Conservation (phyloP, 2,329 filamentous ascomycete genomes). For the Cladosporium sphaerospermum region DNA sequence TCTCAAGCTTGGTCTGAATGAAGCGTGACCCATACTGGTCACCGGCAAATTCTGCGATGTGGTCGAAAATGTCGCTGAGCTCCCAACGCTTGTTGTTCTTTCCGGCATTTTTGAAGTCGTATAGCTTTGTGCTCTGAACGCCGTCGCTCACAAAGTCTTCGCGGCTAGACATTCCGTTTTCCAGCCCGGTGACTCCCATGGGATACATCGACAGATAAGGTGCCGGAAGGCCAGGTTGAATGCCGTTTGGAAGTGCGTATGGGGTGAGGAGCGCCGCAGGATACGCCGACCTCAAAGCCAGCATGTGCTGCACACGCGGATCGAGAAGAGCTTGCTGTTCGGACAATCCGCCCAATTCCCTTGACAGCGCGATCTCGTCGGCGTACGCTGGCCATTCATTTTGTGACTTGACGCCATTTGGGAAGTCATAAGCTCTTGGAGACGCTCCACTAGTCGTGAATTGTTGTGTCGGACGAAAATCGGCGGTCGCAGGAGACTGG, state of each 20-base stretch:
- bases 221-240: conserved; percentile 31
- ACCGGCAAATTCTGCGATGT: conserved; percentile 90
- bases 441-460: conserved; percentile 37
- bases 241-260: conserved; percentile 31
- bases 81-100: conserved; percentile 73
- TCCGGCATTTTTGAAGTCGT: conserved; percentile 70
- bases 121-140: conserved; percentile 64
- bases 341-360: conserved; percentile 25
- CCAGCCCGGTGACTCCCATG: conserved; percentile 31
- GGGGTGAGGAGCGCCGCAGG: conserved; percentile 24
- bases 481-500: conserved; percentile 12
- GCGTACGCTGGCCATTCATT: conserved; percentile 32
- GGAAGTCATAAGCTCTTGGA: conserved; percentile 33
- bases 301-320: conserved; percentile 31
- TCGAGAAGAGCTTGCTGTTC: conserved; percentile 35
- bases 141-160: conserved; percentile 56
- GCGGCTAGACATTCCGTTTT: conserved; percentile 39
- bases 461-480: conserved; percentile 18
- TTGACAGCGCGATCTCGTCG: not conserved
- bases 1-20: conserved; percentile 87
- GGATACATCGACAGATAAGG: conserved; percentile 32
- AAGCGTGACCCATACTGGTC: conserved; percentile 95
- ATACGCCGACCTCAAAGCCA: conserved; percentile 33
- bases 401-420: conserved; percentile 42
- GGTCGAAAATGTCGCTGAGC: conserved; percentile 78